Base-by-base conservation (phyloP, 768 basidiomycete genomes). In the Lanmaoa rubissima region DNA sequence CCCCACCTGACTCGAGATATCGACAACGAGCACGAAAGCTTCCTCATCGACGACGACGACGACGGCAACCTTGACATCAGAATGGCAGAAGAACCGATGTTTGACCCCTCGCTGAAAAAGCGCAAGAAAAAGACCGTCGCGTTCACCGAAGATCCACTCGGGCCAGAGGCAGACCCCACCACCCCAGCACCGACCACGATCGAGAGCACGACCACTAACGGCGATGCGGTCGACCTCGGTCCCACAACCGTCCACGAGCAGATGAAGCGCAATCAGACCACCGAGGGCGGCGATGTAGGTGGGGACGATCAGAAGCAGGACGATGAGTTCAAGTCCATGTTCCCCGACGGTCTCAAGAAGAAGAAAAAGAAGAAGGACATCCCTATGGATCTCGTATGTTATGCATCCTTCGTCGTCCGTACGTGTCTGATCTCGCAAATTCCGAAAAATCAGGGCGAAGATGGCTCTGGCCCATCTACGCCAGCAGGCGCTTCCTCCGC, bases 291-390 rank as follows among this genome's bases (percentile, higher is more conserved):
- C 36, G 71, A 65, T 31, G 73, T 57, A 13, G 71, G 65, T 60
- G 73, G 66, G 58, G 72, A 62, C 28, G 74, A 76, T 67, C 80
- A 81, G 61, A 79, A 82, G 62, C 85, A 84, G 63, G 87, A 86
- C 1, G 90, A 92, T 32, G 86, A 92, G 38, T 79, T 85, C 72
- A 88, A 89, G 70, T 81, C 87, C 45, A 90, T 92, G 86, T 93
- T 93, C 67, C 72, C 70, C 16, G 90, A 87, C 3, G 92, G 91
- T 69, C 68, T 92, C 70, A 93, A 91, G 82, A 93, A 89, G 82
- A 93, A 92, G 74, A 93, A 92, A 77, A 94, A 93, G 79, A 92
- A 89, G 79, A 93, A 92, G 72, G 92, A 92, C 54, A 90, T 93
- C 56, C 90, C 90, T 5, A 80, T 91, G 70, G 89, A 92, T 73